Evolutionary conservation across 176 grass and related monocot species (phyloP).

Genomic region (Zizania latifolia): DNA sequence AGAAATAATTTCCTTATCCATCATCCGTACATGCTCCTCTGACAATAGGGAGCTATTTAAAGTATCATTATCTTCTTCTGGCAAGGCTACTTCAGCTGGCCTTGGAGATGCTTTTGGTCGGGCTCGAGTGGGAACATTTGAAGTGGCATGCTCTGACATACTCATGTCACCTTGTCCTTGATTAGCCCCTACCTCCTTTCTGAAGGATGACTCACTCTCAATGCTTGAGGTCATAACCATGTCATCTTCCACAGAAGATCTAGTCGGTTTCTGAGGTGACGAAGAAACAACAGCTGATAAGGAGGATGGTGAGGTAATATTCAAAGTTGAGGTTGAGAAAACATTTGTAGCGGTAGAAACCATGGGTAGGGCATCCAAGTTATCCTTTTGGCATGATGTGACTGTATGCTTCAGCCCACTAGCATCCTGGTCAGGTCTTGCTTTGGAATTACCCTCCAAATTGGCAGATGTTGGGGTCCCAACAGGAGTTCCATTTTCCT

Average conservation of each 20-base stretch:
- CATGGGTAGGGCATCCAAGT: conserved; percentile 4
- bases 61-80: conserved; percentile 34
- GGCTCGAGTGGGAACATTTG: conserved; percentile 33
- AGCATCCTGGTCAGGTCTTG: conserved; percentile 41
- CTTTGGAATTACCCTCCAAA: conserved; percentile 41
- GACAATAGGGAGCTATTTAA: neutral
- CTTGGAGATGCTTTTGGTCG: conserved; percentile 43
- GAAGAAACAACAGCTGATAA: neutral
- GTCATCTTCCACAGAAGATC: conserved; percentile 33
- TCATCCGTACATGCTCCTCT: conserved; percentile 23
- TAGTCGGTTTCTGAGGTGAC: conserved; percentile 24
- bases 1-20: conserved; percentile 31
- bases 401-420: conserved; percentile 35
- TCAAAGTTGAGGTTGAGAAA: conserved; percentile 22
- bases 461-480: conserved; percentile 59
- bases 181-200: conserved; percentile 35
- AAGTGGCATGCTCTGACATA: conserved; percentile 33
- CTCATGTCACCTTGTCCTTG: neutral
- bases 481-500: conserved; percentile 50
- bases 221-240: conserved; percentile 32
- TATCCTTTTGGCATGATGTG: conserved; percentile 51
- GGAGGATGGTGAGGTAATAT: conserved; percentile 6
- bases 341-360: conserved; percentile 9
- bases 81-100: conserved; percentile 3
- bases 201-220: conserved; percentile 27